phyloP scores from a whole-genome alignment of 1,284 basidiomycete genomes.

The Sanguinoderma infundibulare region DNA sequence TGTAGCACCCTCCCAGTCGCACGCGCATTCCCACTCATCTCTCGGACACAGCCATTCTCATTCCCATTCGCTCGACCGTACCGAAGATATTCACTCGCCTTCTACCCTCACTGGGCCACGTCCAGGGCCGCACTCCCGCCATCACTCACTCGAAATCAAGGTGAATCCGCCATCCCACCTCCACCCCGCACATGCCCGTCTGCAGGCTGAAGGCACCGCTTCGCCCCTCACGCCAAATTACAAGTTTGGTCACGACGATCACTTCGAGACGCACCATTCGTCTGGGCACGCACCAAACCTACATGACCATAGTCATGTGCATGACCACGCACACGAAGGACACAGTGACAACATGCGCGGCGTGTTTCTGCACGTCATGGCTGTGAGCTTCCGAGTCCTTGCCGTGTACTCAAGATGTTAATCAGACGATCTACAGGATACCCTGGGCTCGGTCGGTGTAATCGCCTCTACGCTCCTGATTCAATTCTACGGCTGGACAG shows the following conservation, averaged over 20 bases:
- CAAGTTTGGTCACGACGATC: conserved; percentile 63
- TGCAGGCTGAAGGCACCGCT: conserved; percentile 10
- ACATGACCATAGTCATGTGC: conserved; percentile 56
- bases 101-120: neutral
- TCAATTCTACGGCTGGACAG: conserved; percentile 98
- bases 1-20: conserved; percentile 26
- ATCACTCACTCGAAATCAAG: conserved; percentile 25
- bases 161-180: conserved; percentile 18
- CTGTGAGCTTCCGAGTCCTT: conserved; percentile 53
- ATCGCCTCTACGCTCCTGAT: conserved; percentile 97
- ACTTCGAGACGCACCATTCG: conserved; percentile 59
- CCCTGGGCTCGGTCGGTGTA: conserved; percentile 95
- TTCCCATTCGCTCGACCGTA: conserved; percentile 31
- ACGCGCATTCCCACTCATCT: conserved; percentile 37
- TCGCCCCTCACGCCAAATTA: conserved; percentile 66
- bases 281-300: conserved; percentile 53
- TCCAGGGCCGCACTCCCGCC: conserved; percentile 19
- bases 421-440: conserved; percentile 58
- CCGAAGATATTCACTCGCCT: conserved; percentile 11
- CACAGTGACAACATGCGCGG: conserved; percentile 99
- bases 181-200: conserved; percentile 18
- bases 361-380: conserved; percentile 94
- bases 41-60: conserved; percentile 30
- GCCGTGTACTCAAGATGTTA: neutral
- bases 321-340: conserved; percentile 68